Conservation (phyloP, 2,329 filamentous ascomycete species). For the Ophiosphaerella herpotricha region DNA sequence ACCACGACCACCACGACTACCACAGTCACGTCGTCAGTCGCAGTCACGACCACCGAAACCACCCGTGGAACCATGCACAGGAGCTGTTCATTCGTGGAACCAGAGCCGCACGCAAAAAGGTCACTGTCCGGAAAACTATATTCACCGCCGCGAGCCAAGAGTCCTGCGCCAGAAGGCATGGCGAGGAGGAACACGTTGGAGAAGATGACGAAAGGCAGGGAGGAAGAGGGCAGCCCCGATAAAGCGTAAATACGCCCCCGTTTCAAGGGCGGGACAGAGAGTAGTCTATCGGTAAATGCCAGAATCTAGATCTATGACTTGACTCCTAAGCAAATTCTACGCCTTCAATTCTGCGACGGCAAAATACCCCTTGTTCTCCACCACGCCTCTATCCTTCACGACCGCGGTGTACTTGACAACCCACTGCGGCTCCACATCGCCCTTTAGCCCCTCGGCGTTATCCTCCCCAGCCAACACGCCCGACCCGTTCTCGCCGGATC, state of each 20-base stretch:
- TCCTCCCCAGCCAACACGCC: conserved; percentile 71
- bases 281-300: not conserved
- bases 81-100: conserved; percentile 4
- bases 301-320: not conserved
- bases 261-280: no score
- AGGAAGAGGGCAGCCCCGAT: not conserved
- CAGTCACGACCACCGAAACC: no score
- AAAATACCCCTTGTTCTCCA: conserved; percentile 98
- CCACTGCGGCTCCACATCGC: conserved; percentile 86
- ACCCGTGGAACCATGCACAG: not conserved
- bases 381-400: conserved; percentile 88
- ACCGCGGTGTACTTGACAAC: conserved; percentile 97
- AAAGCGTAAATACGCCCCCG: no score
- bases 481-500: conserved; percentile 71
- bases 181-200: not conserved
- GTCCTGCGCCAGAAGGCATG: not conserved
- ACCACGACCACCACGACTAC: no score
- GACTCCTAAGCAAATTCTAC: not conserved
- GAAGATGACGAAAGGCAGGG: not conserved
- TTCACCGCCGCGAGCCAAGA: not conserved
- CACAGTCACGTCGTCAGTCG: no score
- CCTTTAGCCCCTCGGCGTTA: conserved; percentile 64
- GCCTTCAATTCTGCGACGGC: conserved; percentile 72
- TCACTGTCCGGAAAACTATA: not conserved
- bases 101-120: not conserved